These are phyloP conservation scores for Sanguinoderma infundibulare DNA, from an alignment of 1,284 basidiomycete species.

Conservation along the genomic window DNA sequence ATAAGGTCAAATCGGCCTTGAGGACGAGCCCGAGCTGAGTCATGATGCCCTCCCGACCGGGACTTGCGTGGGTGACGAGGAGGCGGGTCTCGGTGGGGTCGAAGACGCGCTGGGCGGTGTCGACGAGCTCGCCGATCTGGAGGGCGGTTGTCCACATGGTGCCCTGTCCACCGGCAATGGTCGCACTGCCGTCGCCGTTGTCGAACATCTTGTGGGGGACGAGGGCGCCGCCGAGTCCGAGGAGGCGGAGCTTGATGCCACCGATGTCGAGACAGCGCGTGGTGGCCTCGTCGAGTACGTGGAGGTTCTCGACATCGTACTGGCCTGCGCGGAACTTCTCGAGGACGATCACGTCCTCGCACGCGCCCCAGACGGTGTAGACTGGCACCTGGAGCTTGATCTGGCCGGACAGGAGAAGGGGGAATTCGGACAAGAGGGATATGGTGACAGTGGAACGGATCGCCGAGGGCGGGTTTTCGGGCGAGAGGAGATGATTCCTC, in stretches of 20 bases:
- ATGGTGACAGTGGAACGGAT: conserved; percentile 73
- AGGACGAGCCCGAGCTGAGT: conserved; percentile 89
- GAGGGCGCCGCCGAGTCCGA: conserved; percentile 95
- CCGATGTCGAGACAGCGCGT: conserved; percentile 91
- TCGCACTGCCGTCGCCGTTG: conserved; percentile 92
- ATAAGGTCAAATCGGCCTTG: conserved; percentile 95
- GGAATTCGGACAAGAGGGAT: conserved; percentile 90
- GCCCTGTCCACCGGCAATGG: conserved; percentile 96
- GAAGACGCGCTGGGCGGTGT: conserved; percentile 94
- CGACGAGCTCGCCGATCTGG: conserved; percentile 97
- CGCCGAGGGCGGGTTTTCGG: conserved; percentile 61
- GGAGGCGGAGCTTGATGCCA: conserved; percentile 90
- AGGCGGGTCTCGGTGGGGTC: conserved; percentile 94
- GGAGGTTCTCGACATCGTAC: conserved; percentile 86
- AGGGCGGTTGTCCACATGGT: conserved; percentile 99
- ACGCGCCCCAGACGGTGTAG: conserved; percentile 97
- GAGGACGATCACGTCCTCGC: conserved; percentile 93
- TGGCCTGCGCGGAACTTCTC: conserved; percentile 90
- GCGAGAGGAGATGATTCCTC: conserved; percentile 78
- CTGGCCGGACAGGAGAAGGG: conserved; percentile 86
- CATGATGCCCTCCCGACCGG: conserved; percentile 92
- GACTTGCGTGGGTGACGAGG: conserved; percentile 90
- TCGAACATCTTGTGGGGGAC: conserved; percentile 98
- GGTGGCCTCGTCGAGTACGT: conserved; percentile 93
- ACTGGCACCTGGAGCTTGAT: conserved; percentile 91